Percentiles rank a stretch among this genome's conserved stretches.
These are phyloP conservation scores for Ustilago esculenta DNA, from an alignment of 1,284 basidiomycete genomes.

Conservation along the genomic window DNA sequence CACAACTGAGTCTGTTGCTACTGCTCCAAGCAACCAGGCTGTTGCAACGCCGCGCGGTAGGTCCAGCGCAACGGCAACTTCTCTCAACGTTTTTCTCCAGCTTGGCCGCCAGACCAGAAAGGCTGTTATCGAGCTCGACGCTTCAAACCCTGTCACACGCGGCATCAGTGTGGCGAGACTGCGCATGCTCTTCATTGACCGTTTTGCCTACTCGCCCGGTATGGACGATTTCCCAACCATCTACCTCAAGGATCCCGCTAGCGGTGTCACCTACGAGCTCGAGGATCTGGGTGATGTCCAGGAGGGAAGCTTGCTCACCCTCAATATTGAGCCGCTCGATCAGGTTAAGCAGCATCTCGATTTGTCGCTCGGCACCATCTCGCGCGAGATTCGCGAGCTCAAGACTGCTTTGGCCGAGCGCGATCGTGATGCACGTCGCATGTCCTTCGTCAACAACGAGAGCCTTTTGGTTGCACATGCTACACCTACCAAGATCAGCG, in stretches of 20 bases:
- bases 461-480: slow-evolving; percentile 17
- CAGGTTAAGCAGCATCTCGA: slow-evolving; percentile 99
- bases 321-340: slow-evolving; percentile 96
- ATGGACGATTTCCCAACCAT: slow-evolving; percentile 94
- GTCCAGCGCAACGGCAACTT: slow-evolving; percentile 6
- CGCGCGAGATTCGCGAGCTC: slow-evolving; percentile 91
- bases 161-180: slow-evolving; percentile 76
- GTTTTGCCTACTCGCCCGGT: slow-evolving; percentile 88
- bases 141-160: slow-evolving; percentile 25
- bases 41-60: slow-evolving; percentile 10
- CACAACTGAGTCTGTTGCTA: not conserved
- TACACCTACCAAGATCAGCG: slow-evolving; percentile 53
- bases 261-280: slow-evolving; percentile 92
- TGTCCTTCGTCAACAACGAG: slow-evolving; percentile 33
- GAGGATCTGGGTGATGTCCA: slow-evolving; percentile 94
- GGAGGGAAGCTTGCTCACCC: slow-evolving; percentile 83
- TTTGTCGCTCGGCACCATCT: slow-evolving; percentile 82
- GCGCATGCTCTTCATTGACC: slow-evolving; percentile 90
- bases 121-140: slow-evolving; percentile 73
- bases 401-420: slow-evolving; percentile 73
- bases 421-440: slow-evolving; percentile 39
- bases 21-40: not conserved
- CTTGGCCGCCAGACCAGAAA: slow-evolving; percentile 93
- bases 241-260: slow-evolving; percentile 89
- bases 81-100: slow-evolving; percentile 79